Percentiles rank a stretch among this genome's conserved stretches.
Conservation (phyloP, 441 rosid genomes). For the Brassica balearica region DNA sequence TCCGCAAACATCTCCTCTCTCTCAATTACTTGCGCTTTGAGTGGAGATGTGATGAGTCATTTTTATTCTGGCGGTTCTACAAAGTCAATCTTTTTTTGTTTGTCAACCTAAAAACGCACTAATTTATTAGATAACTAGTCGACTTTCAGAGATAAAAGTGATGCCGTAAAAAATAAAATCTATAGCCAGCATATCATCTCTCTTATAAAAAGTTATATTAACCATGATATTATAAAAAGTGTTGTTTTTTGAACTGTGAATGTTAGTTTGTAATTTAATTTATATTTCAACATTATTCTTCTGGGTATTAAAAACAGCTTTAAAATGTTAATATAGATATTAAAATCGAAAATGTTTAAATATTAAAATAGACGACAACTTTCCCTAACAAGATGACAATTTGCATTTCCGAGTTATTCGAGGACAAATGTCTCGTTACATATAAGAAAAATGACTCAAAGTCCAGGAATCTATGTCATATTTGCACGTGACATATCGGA, state of each 20-base stretch:
- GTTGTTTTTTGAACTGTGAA: no score
- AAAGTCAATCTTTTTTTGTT: neutral
- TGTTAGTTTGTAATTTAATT: no score
- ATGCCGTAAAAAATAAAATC: neutral
- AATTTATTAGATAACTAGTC: neutral
- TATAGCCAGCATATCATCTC: neutral
- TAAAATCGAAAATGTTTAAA: neutral
- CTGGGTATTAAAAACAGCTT: no score
- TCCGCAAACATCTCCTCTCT: slow-evolving; percentile 42
- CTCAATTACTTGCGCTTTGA: slow-evolving; percentile 20
- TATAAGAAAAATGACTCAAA: slow-evolving; percentile 15
- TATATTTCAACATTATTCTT: no score
- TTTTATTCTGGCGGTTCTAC: neutral
- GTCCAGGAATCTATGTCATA: slow-evolving; percentile 16
- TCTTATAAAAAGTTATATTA: neutral
- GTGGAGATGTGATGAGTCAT: slow-evolving; percentile 3
- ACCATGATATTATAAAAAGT: no score
- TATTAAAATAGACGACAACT: slow-evolving; percentile 20
- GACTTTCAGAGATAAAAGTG: neutral
- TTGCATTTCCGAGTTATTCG: slow-evolving; percentile 40
- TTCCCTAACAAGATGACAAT: slow-evolving; percentile 28
- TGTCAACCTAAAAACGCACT: neutral
- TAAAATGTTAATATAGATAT: no score
- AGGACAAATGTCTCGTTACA: slow-evolving; percentile 36
- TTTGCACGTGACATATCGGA: slow-evolving; percentile 46